Evolutionary conservation across 2,329 filamentous ascomycete species (phyloP), one percentile per base, ranked within the genome.

Genomic region (Calonectria pseudoreteaudii): DNA sequence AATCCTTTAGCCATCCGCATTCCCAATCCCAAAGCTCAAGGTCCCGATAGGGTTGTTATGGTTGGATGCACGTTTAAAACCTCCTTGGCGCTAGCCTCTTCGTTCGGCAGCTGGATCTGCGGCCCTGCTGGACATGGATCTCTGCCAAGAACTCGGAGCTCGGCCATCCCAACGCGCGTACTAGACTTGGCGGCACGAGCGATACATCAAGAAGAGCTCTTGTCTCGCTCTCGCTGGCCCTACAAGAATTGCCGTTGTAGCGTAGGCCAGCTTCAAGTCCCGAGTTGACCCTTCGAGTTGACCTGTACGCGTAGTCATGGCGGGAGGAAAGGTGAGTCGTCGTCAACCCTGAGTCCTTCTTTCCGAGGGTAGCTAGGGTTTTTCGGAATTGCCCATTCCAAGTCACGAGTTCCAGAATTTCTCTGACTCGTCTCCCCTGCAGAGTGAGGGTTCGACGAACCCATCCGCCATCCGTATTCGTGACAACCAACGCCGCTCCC

Each of bases 401-500:
- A 38, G 44, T 74, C 56, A 58, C 30, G 56, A 60, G 58, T 64
- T 56, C 47, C 34, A 60, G 44, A 31, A 66, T 71, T 53, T 78
- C 71, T 72, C 75, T 79, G 66, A 80, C 78, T 75, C 72, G 73
- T 76, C 47, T 72, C 58, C 72, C 74, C 64, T 73, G 74, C 76
- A 79, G 78, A 80, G 73, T 72, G 78, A 80, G 68, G 78, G 72
- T 74, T 80, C 81, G 14, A 71, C 78, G 38, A 83, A 82, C 70
- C 81, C 83, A 65, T 82, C 83, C 60, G 83, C 82, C 68, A 73
- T 84, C 68, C 85, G 85, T 70, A 86, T 87, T 76, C 86, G 88
- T 75, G 86, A 90, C 75, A 90, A 89, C 80, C 89, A 91, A 82
- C 87, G 89, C 60, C 87, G 87, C 44, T 89, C 87, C 20, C 86